Evolutionary conservation across 805 yeast genomes (phyloP), one percentile per base, ranked within the genome.

Genomic region (Ogataea polymorpha): DNA sequence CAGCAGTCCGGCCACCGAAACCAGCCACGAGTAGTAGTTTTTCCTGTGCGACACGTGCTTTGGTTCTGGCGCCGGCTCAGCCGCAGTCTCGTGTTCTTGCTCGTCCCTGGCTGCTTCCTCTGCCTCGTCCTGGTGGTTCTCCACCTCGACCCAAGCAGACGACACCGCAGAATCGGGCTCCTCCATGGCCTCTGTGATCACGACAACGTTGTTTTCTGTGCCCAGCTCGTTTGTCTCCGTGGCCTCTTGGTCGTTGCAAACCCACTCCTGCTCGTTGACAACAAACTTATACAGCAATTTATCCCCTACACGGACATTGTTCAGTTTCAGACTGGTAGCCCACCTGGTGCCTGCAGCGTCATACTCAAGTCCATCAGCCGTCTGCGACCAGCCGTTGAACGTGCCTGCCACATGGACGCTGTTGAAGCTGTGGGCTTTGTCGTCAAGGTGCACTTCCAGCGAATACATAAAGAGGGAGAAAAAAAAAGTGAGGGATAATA

Each of bases 281-380:
- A 62, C 59, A 37, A 56, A 62, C 35, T 62, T 62, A 45, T 58
- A 62, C 14, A 42, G 32, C 27, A 56, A 35, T 33, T 54, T 55
- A 14, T 46, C 48, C 32, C 47, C 42, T 23, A 26, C 29, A 5
- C 28, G 30, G 17, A 32, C 33, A 13, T 32, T 30, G 7, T 34
- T 20, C 12, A 44, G 20, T 10, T 23, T 23, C 17, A 43, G n/a
- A 8, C 23, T 16, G 12, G 41, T n/a, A 14, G 20, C 29, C 55
- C 55, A 53, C 16, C 29, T 15, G 2, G 25, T n/a, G n/a, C 24
- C 12, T 4, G 8, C 2, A 1, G 23, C 25, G 23, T 44, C 41
- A 28, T 34, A 49, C 4, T 28, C 21, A 13, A 53, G 32, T 7
- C 29, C 35, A 15, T 43, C 30, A 6, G 32, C 18, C 7, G 39